A percentile compares a stretch with the other conserved stretches of the same genome.
These are phyloP conservation scores for Gigaspora rosea DNA, from an alignment of 192 early-diverging fungal species.

Conservation along the genomic window DNA sequence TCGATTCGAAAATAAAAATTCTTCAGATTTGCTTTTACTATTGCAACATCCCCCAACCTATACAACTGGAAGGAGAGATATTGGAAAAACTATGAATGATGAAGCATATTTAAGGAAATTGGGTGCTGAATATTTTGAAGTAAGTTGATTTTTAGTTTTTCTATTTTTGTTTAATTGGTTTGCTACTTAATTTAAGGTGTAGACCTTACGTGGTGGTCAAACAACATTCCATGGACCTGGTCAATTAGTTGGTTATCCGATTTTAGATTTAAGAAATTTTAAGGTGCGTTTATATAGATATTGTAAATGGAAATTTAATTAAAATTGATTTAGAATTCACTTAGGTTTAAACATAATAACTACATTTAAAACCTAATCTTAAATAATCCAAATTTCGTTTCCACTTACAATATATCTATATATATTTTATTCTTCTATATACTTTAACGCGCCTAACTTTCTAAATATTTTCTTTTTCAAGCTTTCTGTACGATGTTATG, in stretches of 20 bases:
- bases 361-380: too few species aligned
- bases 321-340: too few species aligned
- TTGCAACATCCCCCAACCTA: slow-evolving; percentile 87
- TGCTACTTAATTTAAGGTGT: slow-evolving; percentile 26
- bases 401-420: too few species aligned
- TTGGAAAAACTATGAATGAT: slow-evolving; percentile 14
- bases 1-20: slow-evolving; percentile 32
- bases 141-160: slow-evolving; percentile 28
- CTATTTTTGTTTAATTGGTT: background rate
- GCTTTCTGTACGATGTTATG: slow-evolving; percentile 76
- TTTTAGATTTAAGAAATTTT: slow-evolving; percentile 74
- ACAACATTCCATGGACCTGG: slow-evolving; percentile 97
- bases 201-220: slow-evolving; percentile 88
- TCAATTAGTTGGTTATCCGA: slow-evolving; percentile 95
- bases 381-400: too few species aligned
- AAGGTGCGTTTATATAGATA: slow-evolving; percentile 44
- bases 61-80: slow-evolving; percentile 83
- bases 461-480: slow-evolving; percentile 32
- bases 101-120: slow-evolving; percentile 54
- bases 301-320: too few species aligned
- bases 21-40: slow-evolving; percentile 60
- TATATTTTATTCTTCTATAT: too few species aligned
- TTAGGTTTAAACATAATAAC: too few species aligned
- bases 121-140: slow-evolving; percentile 75
- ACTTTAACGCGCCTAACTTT: too few species aligned